Evolutionary conservation across 495 filamentous ascomycete genomes (phyloP).

Genomic region (Aspergillus haitiensis): DNA sequence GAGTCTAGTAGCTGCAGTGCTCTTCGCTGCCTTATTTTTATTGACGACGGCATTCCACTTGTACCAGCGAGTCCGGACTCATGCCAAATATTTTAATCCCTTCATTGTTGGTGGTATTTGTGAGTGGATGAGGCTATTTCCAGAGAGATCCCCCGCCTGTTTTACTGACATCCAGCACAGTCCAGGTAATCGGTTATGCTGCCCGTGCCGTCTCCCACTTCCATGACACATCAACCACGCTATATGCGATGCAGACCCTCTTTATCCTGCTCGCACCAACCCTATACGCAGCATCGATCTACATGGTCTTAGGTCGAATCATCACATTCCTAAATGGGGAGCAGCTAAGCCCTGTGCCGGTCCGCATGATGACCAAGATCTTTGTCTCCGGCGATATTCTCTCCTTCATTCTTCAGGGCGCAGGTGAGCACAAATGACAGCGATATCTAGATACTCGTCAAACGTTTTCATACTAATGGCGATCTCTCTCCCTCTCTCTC

Average conservation of each 20-base stretch:
- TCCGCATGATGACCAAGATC: conserved; percentile 18
- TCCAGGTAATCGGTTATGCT: conserved; percentile 47
- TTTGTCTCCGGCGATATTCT: conserved; percentile 28
- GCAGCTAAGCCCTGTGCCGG: conserved; percentile 1
- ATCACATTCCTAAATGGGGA: conserved; percentile 43
- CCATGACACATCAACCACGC: conserved; percentile 17
- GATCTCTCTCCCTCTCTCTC: neutral
- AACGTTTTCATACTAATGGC: neutral
- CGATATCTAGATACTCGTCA: neutral
- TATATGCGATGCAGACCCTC: conserved; percentile 29
- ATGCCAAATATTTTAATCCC: neutral
- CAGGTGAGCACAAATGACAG: conserved; percentile 1
- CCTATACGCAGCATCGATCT: conserved; percentile 51
- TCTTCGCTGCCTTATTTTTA: no score
- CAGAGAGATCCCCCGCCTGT: neutral
- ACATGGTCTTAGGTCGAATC: conserved; percentile 53
- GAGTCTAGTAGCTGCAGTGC: no score
- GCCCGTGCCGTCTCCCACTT: conserved; percentile 27
- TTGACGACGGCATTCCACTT: no score
- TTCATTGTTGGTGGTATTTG: conserved; percentile 8
- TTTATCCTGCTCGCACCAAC: conserved; percentile 31
- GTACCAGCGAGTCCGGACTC: neutral
- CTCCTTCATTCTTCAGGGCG: conserved; percentile 16
- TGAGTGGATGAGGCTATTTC: neutral
- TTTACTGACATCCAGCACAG: conserved; percentile 20